A percentile compares a stretch with the other conserved stretches of the same genome.
Evolutionary conservation across 257 asterid species (phyloP).

Genomic region (Gentiana straminea): DNA sequence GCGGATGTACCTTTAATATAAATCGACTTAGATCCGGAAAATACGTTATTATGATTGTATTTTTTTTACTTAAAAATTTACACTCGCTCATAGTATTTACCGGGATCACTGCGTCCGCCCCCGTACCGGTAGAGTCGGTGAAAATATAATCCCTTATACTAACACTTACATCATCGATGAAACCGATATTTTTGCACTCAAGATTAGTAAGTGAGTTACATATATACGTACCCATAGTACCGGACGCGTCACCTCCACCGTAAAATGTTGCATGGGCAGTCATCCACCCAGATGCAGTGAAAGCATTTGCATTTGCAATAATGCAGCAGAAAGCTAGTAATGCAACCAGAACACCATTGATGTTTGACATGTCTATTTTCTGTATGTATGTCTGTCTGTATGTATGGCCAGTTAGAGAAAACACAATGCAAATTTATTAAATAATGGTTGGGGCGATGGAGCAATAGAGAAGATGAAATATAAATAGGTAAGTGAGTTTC

Average conservation of each 20-base stretch:
- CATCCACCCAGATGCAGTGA: slow-evolving; percentile 33
- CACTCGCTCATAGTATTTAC: too few relatives aligned
- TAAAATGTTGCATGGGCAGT: slow-evolving; percentile 39
- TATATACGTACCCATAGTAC: slow-evolving; percentile 33
- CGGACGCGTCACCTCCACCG: slow-evolving; percentile 46
- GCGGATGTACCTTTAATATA: too few relatives aligned
- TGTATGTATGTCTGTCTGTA: background rate
- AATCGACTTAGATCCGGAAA: too few relatives aligned
- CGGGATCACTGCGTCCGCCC: too few relatives aligned
- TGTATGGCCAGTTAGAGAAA: background rate
- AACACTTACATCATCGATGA: too few relatives aligned
- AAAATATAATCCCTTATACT: too few relatives aligned
- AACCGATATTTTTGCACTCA: background rate
- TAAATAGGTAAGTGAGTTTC: slow-evolving; percentile 14
- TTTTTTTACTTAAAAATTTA: too few relatives aligned
- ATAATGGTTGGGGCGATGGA: slow-evolving; percentile 6
- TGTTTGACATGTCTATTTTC: slow-evolving; percentile 6
- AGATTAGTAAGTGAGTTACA: background rate
- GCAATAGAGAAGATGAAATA: slow-evolving; percentile 3
- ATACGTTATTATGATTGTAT: too few relatives aligned
- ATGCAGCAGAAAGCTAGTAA: slow-evolving; percentile 10
- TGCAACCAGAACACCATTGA: slow-evolving; percentile 8
- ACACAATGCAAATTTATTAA: too few relatives aligned
- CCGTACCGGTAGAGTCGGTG: too few relatives aligned
- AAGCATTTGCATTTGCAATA: slow-evolving; percentile 18